These are phyloP conservation scores for Calonectria naviculata DNA, from an alignment of 2,329 filamentous ascomycete genomes.

Conservation along the genomic window DNA sequence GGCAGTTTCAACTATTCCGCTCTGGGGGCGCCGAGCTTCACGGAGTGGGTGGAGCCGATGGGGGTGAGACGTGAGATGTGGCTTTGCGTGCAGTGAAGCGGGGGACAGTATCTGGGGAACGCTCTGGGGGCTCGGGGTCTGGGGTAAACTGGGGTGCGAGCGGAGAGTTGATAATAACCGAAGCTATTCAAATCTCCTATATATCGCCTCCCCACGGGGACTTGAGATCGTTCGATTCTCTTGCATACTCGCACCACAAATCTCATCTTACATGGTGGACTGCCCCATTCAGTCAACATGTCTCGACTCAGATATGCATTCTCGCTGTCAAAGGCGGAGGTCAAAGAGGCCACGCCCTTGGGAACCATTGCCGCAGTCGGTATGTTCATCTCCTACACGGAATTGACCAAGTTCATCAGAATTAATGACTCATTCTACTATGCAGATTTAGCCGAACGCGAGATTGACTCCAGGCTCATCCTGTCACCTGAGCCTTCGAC, in stretches of 20 bases:
- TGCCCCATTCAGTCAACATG: neutral
- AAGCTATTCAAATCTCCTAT: neutral
- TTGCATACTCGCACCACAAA: neutral
- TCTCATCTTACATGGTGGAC: neutral
- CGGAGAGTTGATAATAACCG: neutral
- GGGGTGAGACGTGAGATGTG: neutral
- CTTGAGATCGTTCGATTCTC: neutral
- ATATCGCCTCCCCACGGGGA: neutral
- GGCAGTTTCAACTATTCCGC: neutral
- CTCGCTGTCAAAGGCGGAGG: neutral
- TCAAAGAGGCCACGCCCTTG: neutral
- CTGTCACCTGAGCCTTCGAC: conserved; percentile 13
- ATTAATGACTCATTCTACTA: neutral
- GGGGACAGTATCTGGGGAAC: neutral
- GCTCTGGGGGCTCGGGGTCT: neutral
- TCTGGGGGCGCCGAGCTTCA: neutral
- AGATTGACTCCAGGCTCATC: neutral
- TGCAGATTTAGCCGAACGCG: neutral
- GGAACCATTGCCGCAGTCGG: neutral
- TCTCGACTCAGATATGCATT: neutral
- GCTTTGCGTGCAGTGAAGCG: neutral
- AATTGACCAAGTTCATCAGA: too few species aligned
- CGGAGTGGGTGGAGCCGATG: neutral
- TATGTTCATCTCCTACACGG: neutral
- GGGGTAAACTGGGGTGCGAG: neutral